Conservation (phyloP, 805 yeast genomes). For the Yamadazyma sp. region DNA sequence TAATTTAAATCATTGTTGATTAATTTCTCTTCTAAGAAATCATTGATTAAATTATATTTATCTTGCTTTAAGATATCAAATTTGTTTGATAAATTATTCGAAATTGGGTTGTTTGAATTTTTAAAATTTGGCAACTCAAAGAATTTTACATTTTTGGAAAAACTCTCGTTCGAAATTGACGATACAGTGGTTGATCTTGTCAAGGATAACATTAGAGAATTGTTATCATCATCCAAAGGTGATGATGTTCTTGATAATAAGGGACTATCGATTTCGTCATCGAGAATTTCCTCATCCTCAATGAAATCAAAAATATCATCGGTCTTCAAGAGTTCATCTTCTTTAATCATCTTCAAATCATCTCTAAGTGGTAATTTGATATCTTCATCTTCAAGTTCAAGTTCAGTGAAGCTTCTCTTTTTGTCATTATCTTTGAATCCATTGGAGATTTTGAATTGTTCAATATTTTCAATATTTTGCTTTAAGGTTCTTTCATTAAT, state of each 20-base stretch:
- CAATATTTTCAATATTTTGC: not conserved
- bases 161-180: slow-evolving; percentile 17
- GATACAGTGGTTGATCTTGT: slow-evolving; percentile 43
- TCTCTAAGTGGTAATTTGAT: too few species aligned
- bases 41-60: slow-evolving; percentile 39
- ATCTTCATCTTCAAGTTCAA: slow-evolving; percentile 5
- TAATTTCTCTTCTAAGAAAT: slow-evolving; percentile 38
- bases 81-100: slow-evolving; percentile 4
- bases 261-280: slow-evolving; percentile 20
- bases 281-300: slow-evolving; percentile 10
- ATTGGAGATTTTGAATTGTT: too few species aligned
- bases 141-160: slow-evolving; percentile 17
- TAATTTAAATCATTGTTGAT: slow-evolving; percentile 36
- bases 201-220: slow-evolving; percentile 36
- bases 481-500: too few species aligned
- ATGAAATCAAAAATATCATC: slow-evolving; percentile 11
- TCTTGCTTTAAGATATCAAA: slow-evolving; percentile 24
- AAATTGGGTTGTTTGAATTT: not conserved
- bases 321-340: slow-evolving; percentile 3
- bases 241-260: slow-evolving; percentile 38
- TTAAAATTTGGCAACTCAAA: slow-evolving; percentile 29
- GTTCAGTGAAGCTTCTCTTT: slow-evolving; percentile 8
- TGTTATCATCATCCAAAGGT: slow-evolving; percentile 28
- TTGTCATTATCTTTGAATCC: slow-evolving; percentile 4
- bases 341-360: slow-evolving; percentile 3